A percentile compares a stretch with the other conserved stretches of the same genome.
phyloP scores from a whole-genome alignment of 176 grass and related monocot species.

The Puccinellia tenuiflora region DNA sequence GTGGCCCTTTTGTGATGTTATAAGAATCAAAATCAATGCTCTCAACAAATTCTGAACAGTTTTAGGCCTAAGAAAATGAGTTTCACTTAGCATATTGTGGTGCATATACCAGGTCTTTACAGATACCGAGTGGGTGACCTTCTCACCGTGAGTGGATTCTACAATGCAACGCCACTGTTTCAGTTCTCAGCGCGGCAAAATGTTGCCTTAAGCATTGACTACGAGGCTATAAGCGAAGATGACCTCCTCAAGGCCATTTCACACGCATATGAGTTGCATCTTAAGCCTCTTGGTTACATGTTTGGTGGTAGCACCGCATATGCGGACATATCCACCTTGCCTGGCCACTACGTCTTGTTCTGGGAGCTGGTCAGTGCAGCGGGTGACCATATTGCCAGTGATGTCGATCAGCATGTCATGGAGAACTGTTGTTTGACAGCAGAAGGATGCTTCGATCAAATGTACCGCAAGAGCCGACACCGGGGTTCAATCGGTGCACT shows the following conservation, averaged over 20 bases:
- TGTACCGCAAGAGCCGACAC: background rate
- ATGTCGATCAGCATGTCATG: background rate
- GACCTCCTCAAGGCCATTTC: conserved; percentile 23
- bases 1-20: background rate
- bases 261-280: background rate
- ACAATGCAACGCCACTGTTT: background rate
- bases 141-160: background rate
- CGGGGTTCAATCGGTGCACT: background rate
- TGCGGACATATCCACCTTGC: conserved; percentile 4
- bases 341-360: conserved; percentile 1
- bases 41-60: background rate
- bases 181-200: background rate
- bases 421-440: conserved; percentile 3
- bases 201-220: background rate
- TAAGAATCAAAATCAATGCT: background rate
- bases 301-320: conserved; percentile 15
- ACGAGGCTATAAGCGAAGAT: background rate
- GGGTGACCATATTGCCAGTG: background rate
- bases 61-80: background rate
- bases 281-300: conserved; percentile 7
- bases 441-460: background rate
- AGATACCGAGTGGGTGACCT: conserved; percentile 27
- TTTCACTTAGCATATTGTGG: background rate
- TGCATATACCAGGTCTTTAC: conserved; percentile 15
- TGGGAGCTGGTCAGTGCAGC: conserved; percentile 8